These are phyloP conservation scores for Alternaria brassicicola DNA, from an alignment of 2,329 filamentous ascomycete genomes.

Conservation along the genomic window DNA sequence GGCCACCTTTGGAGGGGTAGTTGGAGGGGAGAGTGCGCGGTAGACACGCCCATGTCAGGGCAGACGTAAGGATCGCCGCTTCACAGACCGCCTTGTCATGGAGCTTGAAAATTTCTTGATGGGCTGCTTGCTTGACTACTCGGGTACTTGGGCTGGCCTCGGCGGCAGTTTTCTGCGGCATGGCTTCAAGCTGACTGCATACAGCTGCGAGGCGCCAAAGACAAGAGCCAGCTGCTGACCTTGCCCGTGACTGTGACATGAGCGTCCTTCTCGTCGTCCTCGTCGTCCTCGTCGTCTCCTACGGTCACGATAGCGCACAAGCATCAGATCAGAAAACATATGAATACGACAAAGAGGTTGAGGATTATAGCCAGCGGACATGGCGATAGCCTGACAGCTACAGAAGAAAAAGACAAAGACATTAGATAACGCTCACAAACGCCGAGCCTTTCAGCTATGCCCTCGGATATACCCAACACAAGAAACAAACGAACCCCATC, in stretches of 20 bases:
- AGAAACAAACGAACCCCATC: neutral
- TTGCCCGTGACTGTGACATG: neutral
- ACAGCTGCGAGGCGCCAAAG: neutral
- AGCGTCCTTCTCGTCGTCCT: neutral
- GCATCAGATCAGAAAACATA: neutral
- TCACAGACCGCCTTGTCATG: neutral
- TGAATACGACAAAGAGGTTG: neutral
- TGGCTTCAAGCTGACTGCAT: neutral
- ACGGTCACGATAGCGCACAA: neutral
- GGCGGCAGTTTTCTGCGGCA: neutral
- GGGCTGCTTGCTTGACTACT: neutral
- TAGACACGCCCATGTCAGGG: conserved; percentile 12
- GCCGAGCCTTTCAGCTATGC: conserved; percentile 6
- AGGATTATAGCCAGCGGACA: neutral
- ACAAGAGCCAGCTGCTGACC: neutral
- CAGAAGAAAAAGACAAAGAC: neutral
- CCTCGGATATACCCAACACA: neutral
- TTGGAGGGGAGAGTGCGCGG: conserved; percentile 16
- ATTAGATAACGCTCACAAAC: conserved; percentile 1
- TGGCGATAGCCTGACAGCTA: neutral
- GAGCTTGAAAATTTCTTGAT: neutral
- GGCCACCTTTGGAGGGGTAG: conserved; percentile 18
- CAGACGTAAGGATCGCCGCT: conserved; percentile 5
- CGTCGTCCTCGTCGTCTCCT: too few species aligned
- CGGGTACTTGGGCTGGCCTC: neutral